Evolutionary conservation across 1,284 basidiomycete species (phyloP).

Genomic region (Ganoderma resinaceum): DNA sequence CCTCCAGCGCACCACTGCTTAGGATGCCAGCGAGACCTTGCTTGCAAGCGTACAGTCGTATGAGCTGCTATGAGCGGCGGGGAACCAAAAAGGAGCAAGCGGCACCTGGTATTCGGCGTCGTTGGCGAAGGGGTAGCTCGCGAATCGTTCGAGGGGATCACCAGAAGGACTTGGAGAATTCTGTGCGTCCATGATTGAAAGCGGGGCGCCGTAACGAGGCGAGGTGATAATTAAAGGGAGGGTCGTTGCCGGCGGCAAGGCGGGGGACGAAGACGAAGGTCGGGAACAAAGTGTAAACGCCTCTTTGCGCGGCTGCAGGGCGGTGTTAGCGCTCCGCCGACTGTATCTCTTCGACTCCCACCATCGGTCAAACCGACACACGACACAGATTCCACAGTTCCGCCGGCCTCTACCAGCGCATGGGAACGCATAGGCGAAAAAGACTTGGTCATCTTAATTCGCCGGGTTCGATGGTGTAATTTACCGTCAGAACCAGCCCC

Average conservation of each 20-base stretch:
- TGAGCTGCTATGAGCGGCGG: conserved; percentile 1
- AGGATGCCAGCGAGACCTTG: conserved; percentile 68
- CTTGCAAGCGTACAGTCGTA: conserved; percentile 45
- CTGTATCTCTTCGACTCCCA: neutral
- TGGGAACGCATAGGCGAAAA: neutral
- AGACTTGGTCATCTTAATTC: neutral
- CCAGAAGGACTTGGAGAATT: neutral
- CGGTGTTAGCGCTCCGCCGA: neutral
- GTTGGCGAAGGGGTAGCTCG: conserved; percentile 55
- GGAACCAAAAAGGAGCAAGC: conserved; percentile 2
- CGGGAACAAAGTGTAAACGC: conserved; percentile 2
- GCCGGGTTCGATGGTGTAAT: neutral
- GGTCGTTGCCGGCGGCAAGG: conserved; percentile 1
- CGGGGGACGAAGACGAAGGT: neutral
- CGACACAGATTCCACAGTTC: neutral
- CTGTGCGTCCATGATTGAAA: neutral
- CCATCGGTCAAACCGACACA: neutral
- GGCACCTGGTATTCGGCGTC: conserved; percentile 67
- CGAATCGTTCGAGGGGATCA: conserved; percentile 15
- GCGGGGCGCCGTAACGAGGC: neutral
- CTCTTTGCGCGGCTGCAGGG: neutral
- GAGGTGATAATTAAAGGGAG: neutral
- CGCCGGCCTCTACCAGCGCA: neutral
- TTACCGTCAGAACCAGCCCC: neutral
- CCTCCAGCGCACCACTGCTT: conserved; percentile 47